Conservation (phyloP, 129 eudicot genomes). For the Pittosporum tobira region DNA sequence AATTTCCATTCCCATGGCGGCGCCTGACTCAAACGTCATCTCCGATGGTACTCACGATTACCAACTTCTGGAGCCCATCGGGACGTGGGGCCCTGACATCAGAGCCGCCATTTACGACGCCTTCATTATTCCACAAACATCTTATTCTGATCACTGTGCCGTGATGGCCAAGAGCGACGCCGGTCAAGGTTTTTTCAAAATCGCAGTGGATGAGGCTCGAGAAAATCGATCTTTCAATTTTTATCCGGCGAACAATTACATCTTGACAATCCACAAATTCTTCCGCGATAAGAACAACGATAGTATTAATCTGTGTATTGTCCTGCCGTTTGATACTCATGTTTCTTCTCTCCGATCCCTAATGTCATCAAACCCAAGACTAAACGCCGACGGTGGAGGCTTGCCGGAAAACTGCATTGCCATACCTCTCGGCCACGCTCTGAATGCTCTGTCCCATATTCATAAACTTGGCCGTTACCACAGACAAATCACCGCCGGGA, state of each 20-base stretch:
- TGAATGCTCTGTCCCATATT: not conserved
- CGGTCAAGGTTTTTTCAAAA: too few relatives aligned
- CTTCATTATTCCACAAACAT: too few relatives aligned
- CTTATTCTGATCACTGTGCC: not conserved
- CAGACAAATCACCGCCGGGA: not conserved
- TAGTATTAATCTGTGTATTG: not conserved
- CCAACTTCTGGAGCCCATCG: too few relatives aligned
- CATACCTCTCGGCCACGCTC: not conserved
- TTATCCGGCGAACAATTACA: not conserved
- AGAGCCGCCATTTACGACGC: too few relatives aligned
- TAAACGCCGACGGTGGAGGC: not conserved
- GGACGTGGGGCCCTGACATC: too few relatives aligned
- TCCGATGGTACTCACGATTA: too few relatives aligned
- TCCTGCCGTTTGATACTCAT: not conserved
- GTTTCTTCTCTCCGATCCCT: constrained; percentile 1
- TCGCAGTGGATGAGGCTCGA: too few relatives aligned
- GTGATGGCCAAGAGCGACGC: not conserved
- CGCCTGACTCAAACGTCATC: too few relatives aligned
- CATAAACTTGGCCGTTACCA: not conserved
- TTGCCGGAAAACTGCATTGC: not conserved
- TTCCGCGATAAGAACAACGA: not conserved
- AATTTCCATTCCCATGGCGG: too few relatives aligned
- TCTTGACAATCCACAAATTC: too few relatives aligned
- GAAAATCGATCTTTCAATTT: not conserved
- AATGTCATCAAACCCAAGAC: not conserved